Base-by-base conservation (phyloP, 176 grass and related monocot species). In the Carex cristatella region DNA sequence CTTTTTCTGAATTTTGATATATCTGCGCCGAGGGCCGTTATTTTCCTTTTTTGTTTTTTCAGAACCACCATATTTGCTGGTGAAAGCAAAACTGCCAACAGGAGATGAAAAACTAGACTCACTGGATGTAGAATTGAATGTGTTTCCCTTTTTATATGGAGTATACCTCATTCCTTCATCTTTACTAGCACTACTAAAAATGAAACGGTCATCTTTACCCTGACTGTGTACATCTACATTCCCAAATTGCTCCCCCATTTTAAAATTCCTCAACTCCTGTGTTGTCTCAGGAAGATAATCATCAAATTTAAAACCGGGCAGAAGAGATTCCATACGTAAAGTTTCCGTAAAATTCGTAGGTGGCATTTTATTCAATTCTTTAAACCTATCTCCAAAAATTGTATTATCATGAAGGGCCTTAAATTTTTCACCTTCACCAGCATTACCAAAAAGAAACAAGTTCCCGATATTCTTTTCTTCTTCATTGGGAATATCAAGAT, bases 21-120 rank as follows among this genome's bases (percentile, higher is more conserved):
- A 61, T 81, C 58, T 64, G 28, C 6, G 18, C 12, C 18, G 35
- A 81, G 79, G 9, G 18, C 56, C 40, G 48, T 81, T 81, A 81
- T 7, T 42, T 62, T 63, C 79, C 32, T 61, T 81, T 42, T 44
- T 18, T 11, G 7, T 33, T 11, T 3, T 15, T 64, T 81, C 79
- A 16, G 38, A 81, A 9, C 79, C 58, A 63, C 79, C n/a, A 58
- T n/a, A 64, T 46, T 81, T 81, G 13, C 56, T 81, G 32, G 58
- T 63, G 60, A 81, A 81, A 63, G 79, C 79, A 81, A 81, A 81
- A 81, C n/a, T 33, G 1, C 23, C 44, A 53, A 77, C 49, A 40
- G 58, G 79, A 64, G 15, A 63, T 61, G 18, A 9, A 46, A 40
- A 42, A 23, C 33, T 44, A 38, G 58, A 10, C n/a, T 18, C 9